A percentile compares a stretch with the other conserved stretches of the same genome.
These are phyloP conservation scores for Trichosphaerium sp. DNA, from an alignment of 78 protist species.

Conservation along the genomic window DNA sequence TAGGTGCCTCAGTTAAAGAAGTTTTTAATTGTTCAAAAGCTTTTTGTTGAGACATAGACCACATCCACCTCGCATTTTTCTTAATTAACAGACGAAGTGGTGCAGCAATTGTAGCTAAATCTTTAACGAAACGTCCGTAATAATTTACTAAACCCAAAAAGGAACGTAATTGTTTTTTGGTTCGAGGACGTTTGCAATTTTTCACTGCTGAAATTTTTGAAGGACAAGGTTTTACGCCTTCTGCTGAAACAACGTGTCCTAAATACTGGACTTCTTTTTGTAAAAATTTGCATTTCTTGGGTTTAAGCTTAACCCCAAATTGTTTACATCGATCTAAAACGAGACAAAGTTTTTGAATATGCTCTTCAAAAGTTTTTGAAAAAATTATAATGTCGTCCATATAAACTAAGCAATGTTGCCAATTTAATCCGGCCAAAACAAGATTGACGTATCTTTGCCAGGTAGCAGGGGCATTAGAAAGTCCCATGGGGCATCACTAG, in stretches of 20 bases:
- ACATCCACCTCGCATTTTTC: not conserved
- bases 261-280: not conserved
- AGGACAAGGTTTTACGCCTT: not conserved
- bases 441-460: not conserved
- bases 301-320: not conserved
- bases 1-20: not conserved
- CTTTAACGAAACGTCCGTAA: conserved; percentile 10
- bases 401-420: not conserved
- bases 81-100: not conserved
- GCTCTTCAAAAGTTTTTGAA: not conserved
- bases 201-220: not conserved
- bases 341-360: not conserved
- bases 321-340: not conserved
- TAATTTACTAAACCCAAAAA: conserved; percentile 12
- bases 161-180: not conserved
- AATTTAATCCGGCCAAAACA: not conserved
- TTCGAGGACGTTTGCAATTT: not conserved
- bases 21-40: conserved; percentile 1
- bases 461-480: not conserved
- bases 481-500: not conserved
- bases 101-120: not conserved
- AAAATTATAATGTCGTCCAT: conserved; percentile 28
- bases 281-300: not conserved
- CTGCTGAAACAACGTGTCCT: not conserved
- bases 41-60: not conserved